Percentiles rank a stretch among this genome's conserved stretches.
Conservation (phyloP, 2,329 filamentous ascomycete genomes). For the Colletotrichum filicis region DNA sequence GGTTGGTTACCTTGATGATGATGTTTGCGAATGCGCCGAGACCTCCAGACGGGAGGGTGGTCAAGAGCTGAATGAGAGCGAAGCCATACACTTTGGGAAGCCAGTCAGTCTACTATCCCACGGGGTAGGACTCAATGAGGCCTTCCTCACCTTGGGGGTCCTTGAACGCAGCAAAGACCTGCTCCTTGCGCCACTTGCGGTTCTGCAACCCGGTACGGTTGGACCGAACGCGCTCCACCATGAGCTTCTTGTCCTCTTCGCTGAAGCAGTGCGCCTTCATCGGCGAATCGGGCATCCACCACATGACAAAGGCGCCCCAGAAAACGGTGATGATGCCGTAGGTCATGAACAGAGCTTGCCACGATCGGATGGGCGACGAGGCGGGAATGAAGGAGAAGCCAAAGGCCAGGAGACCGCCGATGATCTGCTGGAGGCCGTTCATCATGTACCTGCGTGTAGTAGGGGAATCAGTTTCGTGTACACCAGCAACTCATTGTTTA, state of each 20-base stretch:
- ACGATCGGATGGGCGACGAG: conserved; percentile 45
- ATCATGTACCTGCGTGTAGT: conserved; percentile 43
- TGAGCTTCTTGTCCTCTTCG: conserved; percentile 50
- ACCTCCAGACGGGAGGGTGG: conserved; percentile 78
- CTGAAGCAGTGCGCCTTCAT: conserved; percentile 61
- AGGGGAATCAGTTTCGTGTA: not conserved
- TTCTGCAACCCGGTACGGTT: conserved; percentile 49
- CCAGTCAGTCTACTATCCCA: too few relatives aligned
- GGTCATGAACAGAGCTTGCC: conserved; percentile 56
- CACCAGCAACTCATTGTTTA: too few relatives aligned
- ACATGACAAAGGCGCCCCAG: conserved; percentile 48
- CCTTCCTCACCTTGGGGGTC: conserved; percentile 40
- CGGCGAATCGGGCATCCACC: conserved; percentile 61
- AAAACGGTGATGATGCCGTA: conserved; percentile 49
- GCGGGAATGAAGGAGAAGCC: conserved; percentile 45
- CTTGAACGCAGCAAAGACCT: conserved; percentile 49
- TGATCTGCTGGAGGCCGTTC: conserved; percentile 49
- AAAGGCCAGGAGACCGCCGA: conserved; percentile 52
- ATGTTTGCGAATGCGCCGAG: conserved; percentile 80
- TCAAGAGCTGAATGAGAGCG: conserved; percentile 73
- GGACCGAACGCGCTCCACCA: conserved; percentile 49
- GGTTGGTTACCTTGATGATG: conserved; percentile 65
- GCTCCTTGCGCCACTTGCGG: conserved; percentile 49
- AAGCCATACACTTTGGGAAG: conserved; percentile 62
- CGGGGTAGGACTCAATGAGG: not conserved